Percentiles rank a stretch among this genome's conserved stretches.
Conservation (phyloP, 108 stramenopile genomes). For the Seminavis robusta region DNA sequence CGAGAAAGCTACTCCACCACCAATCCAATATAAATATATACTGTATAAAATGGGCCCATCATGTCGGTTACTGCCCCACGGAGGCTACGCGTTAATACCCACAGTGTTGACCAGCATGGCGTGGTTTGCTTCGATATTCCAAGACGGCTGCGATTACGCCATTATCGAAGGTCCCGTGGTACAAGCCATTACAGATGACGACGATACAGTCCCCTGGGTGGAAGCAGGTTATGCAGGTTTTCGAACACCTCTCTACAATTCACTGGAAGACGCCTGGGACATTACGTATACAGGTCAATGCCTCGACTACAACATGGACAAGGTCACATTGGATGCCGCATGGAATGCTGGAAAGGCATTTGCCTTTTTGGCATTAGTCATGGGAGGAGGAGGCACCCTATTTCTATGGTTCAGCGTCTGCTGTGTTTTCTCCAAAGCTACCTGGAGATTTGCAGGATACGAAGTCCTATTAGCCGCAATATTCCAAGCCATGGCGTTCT, state of each 20-base stretch:
- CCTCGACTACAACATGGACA: conserved; percentile 35
- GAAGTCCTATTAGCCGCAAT: conserved; percentile 45
- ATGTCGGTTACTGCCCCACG: conserved; percentile 34
- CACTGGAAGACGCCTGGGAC: conserved; percentile 21
- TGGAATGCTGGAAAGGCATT: conserved; percentile 51
- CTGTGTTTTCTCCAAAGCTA: conserved; percentile 47
- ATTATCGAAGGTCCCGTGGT: conserved; percentile 33
- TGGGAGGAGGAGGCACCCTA: conserved; percentile 61
- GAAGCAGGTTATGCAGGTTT: conserved; percentile 63
- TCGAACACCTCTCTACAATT: conserved; percentile 36
- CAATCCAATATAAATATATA: no score
- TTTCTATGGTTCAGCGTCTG: conserved; percentile 67
- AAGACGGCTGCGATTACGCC: conserved; percentile 60
- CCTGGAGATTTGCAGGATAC: conserved; percentile 71
- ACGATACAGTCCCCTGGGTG: no score
- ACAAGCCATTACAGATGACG: no score
- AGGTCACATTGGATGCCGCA: conserved; percentile 36
- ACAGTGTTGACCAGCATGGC: conserved; percentile 37
- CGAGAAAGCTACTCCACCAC: no score
- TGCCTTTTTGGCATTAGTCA: conserved; percentile 52
- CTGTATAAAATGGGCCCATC: no score
- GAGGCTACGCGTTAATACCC: conserved; percentile 28
- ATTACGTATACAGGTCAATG: conserved; percentile 26
- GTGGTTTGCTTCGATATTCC: conserved; percentile 41
- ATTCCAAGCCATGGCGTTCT: conserved; percentile 43